Evolutionary conservation across 345 rosid species (phyloP), one percentile per base, ranked within the genome.

Genomic region (Geranium brycei): DNA sequence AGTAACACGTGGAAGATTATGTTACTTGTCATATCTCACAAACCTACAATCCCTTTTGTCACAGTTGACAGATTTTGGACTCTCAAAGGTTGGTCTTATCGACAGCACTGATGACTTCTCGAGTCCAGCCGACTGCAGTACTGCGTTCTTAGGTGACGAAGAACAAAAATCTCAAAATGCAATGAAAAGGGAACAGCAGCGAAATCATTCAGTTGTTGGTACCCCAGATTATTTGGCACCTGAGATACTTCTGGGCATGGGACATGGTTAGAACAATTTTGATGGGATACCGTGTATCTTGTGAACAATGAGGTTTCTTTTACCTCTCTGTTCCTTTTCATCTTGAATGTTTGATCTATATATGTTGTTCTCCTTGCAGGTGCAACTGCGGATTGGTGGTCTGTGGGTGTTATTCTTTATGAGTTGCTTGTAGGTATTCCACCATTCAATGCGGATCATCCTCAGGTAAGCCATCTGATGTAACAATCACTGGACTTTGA

Each of bases 61-160:
- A 81, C 92, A 93, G 99, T 82, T 93, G 85, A 93, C 99, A 83
- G 99, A 93, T 82, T 93, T 93, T 62, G 99, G 97, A 77, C 92
- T 90, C 63, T 93, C 97, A 58, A 90, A 83, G 81, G 99, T 90
- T 81, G 97, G 99, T 71, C 95, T 90, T 64, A 90, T 93, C 72
- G 72, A 85, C 78, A 93, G 99, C 81, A 93, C 97, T 35, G 96
- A 93, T 69, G 99, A 93, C 78, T 82, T 93, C 65, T 79, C 97
- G 68, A 92, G 84, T 71, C 71, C 96, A 64, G 76, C 93, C 62
- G 64, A 83, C 41, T 78, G 83, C 59, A 78, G 77, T 62, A 67
- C 80, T 67, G 89, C 78, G 16, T 77, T 83, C 73, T 70, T 77
- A 19, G 80, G 75, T 62, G 83, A 86, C 17, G 80, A 85, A 67